A percentile compares a stretch with the other conserved stretches of the same genome.
Conservation (phyloP, 768 basidiomycete species). For the Agrocybe pediades region DNA sequence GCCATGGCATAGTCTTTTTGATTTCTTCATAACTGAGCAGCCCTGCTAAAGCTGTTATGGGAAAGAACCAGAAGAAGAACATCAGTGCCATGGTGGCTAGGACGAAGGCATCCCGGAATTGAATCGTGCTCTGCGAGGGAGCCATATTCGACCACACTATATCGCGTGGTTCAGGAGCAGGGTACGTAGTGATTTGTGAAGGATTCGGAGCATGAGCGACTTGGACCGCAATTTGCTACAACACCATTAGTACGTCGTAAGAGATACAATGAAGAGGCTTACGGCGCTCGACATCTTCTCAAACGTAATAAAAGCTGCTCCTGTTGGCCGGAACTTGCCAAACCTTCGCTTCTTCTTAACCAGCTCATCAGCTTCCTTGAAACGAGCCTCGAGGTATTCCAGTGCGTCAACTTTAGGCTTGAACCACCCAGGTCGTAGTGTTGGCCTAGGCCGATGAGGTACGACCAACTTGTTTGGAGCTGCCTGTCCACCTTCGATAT, state of each 20-base stretch:
- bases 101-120: slow-evolving; percentile 73
- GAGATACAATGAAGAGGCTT: slow-evolving; percentile 5
- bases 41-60: slow-evolving; percentile 84
- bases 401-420: slow-evolving; percentile 82
- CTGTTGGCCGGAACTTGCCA: slow-evolving; percentile 80
- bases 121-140: slow-evolving; percentile 56
- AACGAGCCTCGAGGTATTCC: slow-evolving; percentile 81
- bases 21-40: slow-evolving; percentile 93
- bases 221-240: slow-evolving; percentile 86
- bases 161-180: slow-evolving; percentile 93
- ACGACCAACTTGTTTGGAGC: slow-evolving; percentile 58
- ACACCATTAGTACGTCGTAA: background rate
- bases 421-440: slow-evolving; percentile 74
- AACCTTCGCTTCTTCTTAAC: slow-evolving; percentile 72
- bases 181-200: slow-evolving; percentile 63
- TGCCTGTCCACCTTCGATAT: slow-evolving; percentile 53
- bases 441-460: slow-evolving; percentile 77
- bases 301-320: slow-evolving; percentile 93
- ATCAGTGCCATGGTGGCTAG: slow-evolving; percentile 68
- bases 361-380: slow-evolving; percentile 79
- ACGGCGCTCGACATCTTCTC: slow-evolving; percentile 94
- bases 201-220: slow-evolving; percentile 74
- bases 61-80: slow-evolving; percentile 91
- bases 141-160: slow-evolving; percentile 94
- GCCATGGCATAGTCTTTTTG: slow-evolving; percentile 86